Percentiles rank a stretch among this genome's conserved stretches.
These are phyloP conservation scores for Claviceps citrina DNA, from an alignment of 2,329 filamentous ascomycete species.

Conservation along the genomic window DNA sequence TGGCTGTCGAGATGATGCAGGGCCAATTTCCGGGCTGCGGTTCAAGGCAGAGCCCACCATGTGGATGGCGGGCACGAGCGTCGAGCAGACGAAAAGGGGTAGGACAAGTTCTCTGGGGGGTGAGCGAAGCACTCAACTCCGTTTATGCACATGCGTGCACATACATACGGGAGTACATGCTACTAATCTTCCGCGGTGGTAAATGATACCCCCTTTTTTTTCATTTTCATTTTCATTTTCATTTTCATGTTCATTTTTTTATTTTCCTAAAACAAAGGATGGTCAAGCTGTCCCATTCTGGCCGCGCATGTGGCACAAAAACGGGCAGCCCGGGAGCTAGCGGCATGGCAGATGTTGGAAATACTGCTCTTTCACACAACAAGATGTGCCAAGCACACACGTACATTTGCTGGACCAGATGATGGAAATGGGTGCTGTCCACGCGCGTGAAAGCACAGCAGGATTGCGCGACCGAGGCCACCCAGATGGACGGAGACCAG, in stretches of 20 bases:
- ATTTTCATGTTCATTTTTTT: no score
- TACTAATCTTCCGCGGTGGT: neutral
- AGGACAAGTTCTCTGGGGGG: constrained; percentile 2
- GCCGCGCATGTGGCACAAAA: neutral
- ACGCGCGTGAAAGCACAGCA: neutral
- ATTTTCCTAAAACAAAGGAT: neutral
- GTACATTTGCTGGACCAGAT: neutral
- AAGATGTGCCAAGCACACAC: neutral
- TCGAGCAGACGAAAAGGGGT: constrained; percentile 1
- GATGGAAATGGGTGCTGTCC: neutral
- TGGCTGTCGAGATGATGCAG: constrained; percentile 3
- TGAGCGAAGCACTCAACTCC: neutral
- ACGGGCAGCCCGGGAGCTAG: neutral
- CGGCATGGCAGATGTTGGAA: neutral
- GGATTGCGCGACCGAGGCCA: neutral
- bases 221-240: no score
- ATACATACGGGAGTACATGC: neutral
- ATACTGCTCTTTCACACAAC: neutral
- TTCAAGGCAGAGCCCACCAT: constrained; percentile 6
- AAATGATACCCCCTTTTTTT: neutral
- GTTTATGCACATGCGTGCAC: neutral
- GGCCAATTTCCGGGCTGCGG: constrained; percentile 12
- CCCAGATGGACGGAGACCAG: neutral
- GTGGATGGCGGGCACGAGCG: constrained; percentile 7
- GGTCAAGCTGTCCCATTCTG: neutral